Base-by-base conservation (phyloP, 2,329 filamentous ascomycete species). In the Alternaria postmessia region DNA sequence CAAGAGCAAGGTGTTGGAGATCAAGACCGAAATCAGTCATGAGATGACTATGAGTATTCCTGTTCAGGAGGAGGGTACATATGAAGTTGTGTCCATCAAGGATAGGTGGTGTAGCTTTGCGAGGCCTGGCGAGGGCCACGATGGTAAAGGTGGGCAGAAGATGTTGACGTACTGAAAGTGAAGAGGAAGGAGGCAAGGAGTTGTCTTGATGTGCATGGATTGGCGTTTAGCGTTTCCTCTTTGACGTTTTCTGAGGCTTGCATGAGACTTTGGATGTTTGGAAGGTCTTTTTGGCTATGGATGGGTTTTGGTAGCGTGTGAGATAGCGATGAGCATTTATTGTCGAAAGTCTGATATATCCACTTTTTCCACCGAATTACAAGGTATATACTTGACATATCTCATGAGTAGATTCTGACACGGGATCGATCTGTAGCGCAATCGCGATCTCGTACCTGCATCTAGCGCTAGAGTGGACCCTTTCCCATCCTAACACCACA, bases 31-130 rank as follows among this genome's bases (percentile, higher is more conserved):
- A 70, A 85, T 91, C 18, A 94, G 91, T 49, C 87, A 94, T 64
- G 92, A 96, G 72, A 87, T 92, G 77, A 89, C 83, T 72, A 94
- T 96, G 85, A 87, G 88, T 26, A 87, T 98, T 70, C 89, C 89
- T 70, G 93, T 94, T 26, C 93, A 90, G 69, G 92, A 97, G 75
- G 95, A 98, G 83, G 95, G 95, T 51, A 97, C 93, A 67, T 99
- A 99, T 75, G 95, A 99, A 81, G 94, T 99, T 18, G 92, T 98
- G 30, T 90, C 92, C 11, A 97, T 99, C 80, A 96, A 96, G 83
- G 95, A 99, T 80, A 88, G 88, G 73, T 96, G 88, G 81, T 99
- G 95, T 77, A 89, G 92, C 26, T 97, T 96, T 79, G 92, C 92
- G 46, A 94, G 89, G 62, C 86, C 89, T 73, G 86, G 87, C 39